These are phyloP conservation scores for Panellus pusillus DNA, from an alignment of 768 basidiomycete species.

Conservation along the genomic window DNA sequence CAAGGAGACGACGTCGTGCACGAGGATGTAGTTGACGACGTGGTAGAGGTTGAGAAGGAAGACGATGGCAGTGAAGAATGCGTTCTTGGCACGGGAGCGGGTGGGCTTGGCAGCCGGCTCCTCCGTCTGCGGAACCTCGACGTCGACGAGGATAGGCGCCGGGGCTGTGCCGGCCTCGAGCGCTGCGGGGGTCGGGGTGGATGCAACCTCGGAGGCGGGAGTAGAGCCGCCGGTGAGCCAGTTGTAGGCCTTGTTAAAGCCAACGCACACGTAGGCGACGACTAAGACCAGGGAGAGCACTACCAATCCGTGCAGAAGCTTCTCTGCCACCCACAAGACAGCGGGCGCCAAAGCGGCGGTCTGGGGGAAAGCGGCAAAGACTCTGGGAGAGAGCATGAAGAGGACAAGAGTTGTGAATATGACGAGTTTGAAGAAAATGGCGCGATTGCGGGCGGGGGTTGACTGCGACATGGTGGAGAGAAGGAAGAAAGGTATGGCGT, in stretches of 20 bases:
- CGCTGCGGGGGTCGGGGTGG: neutral
- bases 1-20: neutral
- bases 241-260: neutral
- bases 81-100: neutral
- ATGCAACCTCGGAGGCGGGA: neutral
- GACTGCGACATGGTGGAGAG: too few species aligned
- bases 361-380: neutral
- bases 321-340: neutral
- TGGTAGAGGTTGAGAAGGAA: neutral
- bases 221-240: neutral
- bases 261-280: neutral
- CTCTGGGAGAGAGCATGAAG: neutral
- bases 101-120: neutral
- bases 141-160: neutral
- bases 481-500: too few species aligned
- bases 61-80: too few species aligned
- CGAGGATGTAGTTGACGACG: neutral
- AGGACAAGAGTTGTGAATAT: neutral
- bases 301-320: neutral
- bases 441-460: too few species aligned
- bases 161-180: constrained; percentile 3
- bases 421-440: neutral
- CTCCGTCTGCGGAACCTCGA: neutral
- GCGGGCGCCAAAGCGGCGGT: neutral
- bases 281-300: neutral